Base-by-base conservation (phyloP, 352 stramenopile species). In the Pythium grandisporangium region DNA sequence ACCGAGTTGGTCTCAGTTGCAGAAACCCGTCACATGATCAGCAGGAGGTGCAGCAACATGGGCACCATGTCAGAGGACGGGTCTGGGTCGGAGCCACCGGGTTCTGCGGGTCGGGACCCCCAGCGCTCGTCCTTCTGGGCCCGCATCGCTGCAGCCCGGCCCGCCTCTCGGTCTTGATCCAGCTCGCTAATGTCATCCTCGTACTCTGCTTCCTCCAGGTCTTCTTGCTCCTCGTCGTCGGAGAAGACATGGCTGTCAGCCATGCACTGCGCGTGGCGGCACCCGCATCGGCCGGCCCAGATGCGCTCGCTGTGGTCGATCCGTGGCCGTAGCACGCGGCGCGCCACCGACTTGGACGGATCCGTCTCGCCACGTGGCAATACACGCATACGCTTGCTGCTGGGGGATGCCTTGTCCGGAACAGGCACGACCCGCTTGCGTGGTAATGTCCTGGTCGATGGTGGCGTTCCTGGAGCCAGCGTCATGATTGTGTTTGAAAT, bases 41-140 rank as follows among this genome's bases (percentile, higher is more conserved):
- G 30, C 46, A 54, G 45, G 30, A 54, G 32, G 39, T 54, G 46
- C 16, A 54, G 37, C 38, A 54, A 14, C 46, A 47, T 54, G 38
- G 46, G 46, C 30, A 54, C 46, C 29, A 47, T 37, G 29, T 54
- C 46, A 5, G 20, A n/a, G n/a, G n/a, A n/a, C n/a, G n/a, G n/a
- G n/a, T n/a, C n/a, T n/a, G n/a, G n/a, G n/a, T n/a, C n/a, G n/a
- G n/a, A n/a, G n/a, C n/a, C n/a, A n/a, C n/a, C n/a, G n/a, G n/a
- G n/a, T n/a, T n/a, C n/a, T n/a, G n/a, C n/a, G n/a, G n/a, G n/a
- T n/a, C n/a, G n/a, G n/a, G n/a, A n/a, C n/a, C n/a, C n/a, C n/a
- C n/a, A n/a, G n/a, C n/a, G n/a, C n/a, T n/a, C n/a, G n/a, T n/a
- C n/a, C n/a, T n/a, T n/a, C n/a, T n/a, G n/a, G n/a, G n/a, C n/a